Evolutionary conservation across 176 grass and related monocot genomes (phyloP), one percentile per base, ranked within the genome.

Genomic region (Poa annua): DNA sequence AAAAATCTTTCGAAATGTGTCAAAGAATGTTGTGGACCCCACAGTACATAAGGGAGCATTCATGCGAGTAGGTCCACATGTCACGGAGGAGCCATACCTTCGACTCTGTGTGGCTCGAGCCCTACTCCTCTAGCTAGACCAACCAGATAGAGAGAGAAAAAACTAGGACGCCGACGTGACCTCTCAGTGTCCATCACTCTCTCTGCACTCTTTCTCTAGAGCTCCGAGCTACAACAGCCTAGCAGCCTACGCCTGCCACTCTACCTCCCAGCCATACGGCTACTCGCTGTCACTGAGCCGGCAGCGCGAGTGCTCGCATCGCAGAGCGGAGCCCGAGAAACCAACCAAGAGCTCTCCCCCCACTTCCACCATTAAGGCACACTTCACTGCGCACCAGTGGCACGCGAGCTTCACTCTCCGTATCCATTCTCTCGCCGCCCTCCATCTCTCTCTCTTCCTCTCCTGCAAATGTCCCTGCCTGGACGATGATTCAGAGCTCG

Each of bases 261-360:
- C 84, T 61, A 83, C 54, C 59, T 41, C 80, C 57, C 50, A 34
- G 68, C 88, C 84, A 86, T 52, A 86, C 80, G 57, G 84, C 84
- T 70, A 80, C 88, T 50, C 80, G 74, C 84, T 86, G 79, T 68
- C 88, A 80, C 84, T 80, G 80, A 74, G 80, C 66, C 83, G 81
- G 80, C 66, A 70, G 83, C 80, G 72, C 65, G 80, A 66, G 73
- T 48, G 74, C 71, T 68, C 62, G 71, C 83, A 82, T 68, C 62
- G 71, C 83, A 82, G 73, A 78, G 72, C 71, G 80, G 75, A 76
- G 44, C 88, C 84, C 88, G 74, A 78, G 79, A 90, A 83, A 90
- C 88, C 75, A 87, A 83, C 88, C 75, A 26, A 70, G 66, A 83
- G 51, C 80, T 74, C 70, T 25, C 20, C 12, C 51, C 38, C 68